Base-by-base conservation (phyloP, 257 asterid genomes). In the Solanum peruvianum region DNA sequence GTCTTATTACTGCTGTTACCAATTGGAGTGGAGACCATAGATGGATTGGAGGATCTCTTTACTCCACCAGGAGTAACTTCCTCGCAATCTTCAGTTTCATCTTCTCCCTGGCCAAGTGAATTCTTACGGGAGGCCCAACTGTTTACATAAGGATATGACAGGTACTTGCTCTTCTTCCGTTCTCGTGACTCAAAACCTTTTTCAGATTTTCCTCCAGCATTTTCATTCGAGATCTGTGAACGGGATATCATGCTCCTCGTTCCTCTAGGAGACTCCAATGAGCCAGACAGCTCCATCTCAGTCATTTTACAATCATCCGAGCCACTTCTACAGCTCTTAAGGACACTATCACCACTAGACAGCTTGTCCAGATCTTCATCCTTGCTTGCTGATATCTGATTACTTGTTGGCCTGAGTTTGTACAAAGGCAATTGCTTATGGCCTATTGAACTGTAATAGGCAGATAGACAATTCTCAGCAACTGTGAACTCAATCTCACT, bases 101-200 rank as follows among this genome's bases (percentile, higher is more conserved):
- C 91, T 85, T 85, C 88, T 56, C 70, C 93, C 78, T 45, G 78
- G 58, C 81, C 83, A 62, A 91, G 86, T 39, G 88, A 86, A 49
- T n/a, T 87, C 23, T 86, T 88, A 12, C 12, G 27, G 41, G 76
- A 29, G 33, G 72, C 88, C 87, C 87, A 85, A 31, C 83, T 87
- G 87, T 93, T 91, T 8, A 93, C 91, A 23, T 92, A 95, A 73
- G 99, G 98, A 86, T 90, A 94, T 37, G 99, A 94, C 73, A 96
- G 90, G 88, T 93, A 96, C 92, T 92, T 93, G 94, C 99, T 95
- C 93, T 92, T 96, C 91, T 88, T 96, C 91, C 96, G 92, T 73
- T 92, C 94, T 64, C 99, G 91, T 7, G 92, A 89, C 86, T 89
- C 92, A 56, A 58, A 52, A 39, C 92, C 86, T 83, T 91, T 93